Evolutionary conservation across 352 stramenopile genomes (phyloP), one percentile per base, ranked within the genome.

Genomic region (Phytophthora cactorum): DNA sequence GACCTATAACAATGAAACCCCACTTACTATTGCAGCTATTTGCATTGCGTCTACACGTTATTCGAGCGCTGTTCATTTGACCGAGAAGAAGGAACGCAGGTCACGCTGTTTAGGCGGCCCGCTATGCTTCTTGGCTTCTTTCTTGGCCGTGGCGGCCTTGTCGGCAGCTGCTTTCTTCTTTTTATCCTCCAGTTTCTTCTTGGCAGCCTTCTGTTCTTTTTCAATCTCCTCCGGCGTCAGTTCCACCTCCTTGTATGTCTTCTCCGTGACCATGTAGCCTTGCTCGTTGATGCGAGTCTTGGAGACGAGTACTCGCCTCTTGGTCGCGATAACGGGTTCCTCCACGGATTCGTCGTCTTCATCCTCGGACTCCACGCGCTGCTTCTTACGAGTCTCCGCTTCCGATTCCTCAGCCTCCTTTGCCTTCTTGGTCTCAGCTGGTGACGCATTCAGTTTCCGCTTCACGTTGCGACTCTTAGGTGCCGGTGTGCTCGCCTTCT

Each of bases 241-340:
- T 52, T 92, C 78, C 38, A 92, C 77, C 41, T 93, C 84, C 31
- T 95, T 80, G 43, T 82, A 88, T 39, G 70, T 74, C 49, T 89
- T 89, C 68, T 95, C 87, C 29, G 85, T 95, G 29, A 92, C 83
- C 87, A 95, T 95, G 76, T 95, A 95, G 27, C 87, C 87, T 51
- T 91, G 66, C 28, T 92, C 82, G 49, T 89, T 92, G 63, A 95
- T 91, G 52, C 78, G 75, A 41, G 85, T 92, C 69, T 91, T 95
- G 36, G 68, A 82, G 36, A 92, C 76, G 14, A 87, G 59, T 47
- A 89, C 65, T 9, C 76, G 72, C n/a, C 83, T 75, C 59, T 84
- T 92, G 6, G 72, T 85, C 5, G 63, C 36, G 31, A 89, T 52
- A 15, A 56, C 64, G 28, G 54, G 67, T 39, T 72, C 64, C 32